Percentiles rank a stretch among this genome's conserved stretches.
Evolutionary conservation across 345 rosid species (phyloP).

Genomic region (Geranium brycei): DNA sequence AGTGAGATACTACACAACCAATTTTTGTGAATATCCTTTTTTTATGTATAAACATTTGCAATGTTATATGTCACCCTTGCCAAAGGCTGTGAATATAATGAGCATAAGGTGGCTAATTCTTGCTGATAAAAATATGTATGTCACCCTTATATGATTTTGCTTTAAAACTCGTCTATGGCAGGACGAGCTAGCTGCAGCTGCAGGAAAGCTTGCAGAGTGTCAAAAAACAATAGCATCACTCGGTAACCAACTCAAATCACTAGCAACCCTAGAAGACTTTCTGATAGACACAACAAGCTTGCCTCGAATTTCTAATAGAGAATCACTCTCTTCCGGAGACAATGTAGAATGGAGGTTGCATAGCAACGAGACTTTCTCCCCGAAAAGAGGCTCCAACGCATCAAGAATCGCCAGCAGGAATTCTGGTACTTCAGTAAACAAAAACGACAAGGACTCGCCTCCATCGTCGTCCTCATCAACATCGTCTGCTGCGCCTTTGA

Average conservation of each 20-base stretch:
- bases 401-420: slow-evolving; percentile 16
- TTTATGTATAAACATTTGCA: no score
- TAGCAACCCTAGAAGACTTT: slow-evolving; percentile 91
- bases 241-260: slow-evolving; percentile 73
- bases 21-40: no score
- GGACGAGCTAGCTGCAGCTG: slow-evolving; percentile 75
- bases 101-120: no score
- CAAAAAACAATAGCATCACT: slow-evolving; percentile 87
- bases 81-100: no score
- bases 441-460: slow-evolving; percentile 21
- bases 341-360: slow-evolving; percentile 48
- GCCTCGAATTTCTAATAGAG: slow-evolving; percentile 25
- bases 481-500: slow-evolving; percentile 29
- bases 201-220: slow-evolving; percentile 80
- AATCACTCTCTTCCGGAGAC: slow-evolving; percentile 16
- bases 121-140: no score
- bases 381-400: slow-evolving; percentile 27
- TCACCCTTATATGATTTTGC: no score
- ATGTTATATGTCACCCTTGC: not conserved
- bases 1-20: no score
- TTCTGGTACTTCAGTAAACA: slow-evolving; percentile 15
- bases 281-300: slow-evolving; percentile 57
- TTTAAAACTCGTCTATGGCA: slow-evolving; percentile 10
- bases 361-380: slow-evolving; percentile 31
- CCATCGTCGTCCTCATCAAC: slow-evolving; percentile 28